phyloP scores from a whole-genome alignment of 2,329 filamentous ascomycete genomes.

The Colletotrichum sp. region DNA sequence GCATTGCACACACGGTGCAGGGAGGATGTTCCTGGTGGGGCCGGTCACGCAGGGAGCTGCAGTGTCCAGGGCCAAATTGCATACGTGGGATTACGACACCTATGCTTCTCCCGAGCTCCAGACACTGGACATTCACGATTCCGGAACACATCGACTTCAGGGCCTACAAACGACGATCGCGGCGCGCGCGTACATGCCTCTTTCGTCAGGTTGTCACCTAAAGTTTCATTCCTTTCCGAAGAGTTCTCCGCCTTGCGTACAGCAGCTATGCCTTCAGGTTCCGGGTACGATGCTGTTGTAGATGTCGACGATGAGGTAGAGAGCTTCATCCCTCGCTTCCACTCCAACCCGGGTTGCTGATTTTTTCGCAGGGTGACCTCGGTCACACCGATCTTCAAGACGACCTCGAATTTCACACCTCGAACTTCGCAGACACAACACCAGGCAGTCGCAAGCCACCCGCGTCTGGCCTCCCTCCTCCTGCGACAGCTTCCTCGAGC shows the following conservation, averaged over 20 bases:
- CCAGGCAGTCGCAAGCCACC: constrained; percentile 51
- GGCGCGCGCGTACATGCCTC: neutral
- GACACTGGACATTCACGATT: constrained; percentile 21
- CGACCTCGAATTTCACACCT: constrained; percentile 98
- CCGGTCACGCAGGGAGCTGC: neutral
- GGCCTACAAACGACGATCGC: neutral
- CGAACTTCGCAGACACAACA: constrained; percentile 74
- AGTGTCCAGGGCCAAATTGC: neutral
- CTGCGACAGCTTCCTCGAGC: constrained; percentile 55
- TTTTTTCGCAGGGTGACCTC: constrained; percentile 78
- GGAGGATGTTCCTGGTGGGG: neutral
- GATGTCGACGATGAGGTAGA: constrained; percentile 93
- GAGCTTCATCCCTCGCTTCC: neutral
- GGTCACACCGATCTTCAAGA: constrained; percentile 98
- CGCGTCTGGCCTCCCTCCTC: constrained; percentile 57
- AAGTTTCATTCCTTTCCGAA: neutral
- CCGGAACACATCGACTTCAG: neutral
- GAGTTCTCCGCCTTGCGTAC: neutral
- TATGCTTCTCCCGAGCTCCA: constrained; percentile 23
- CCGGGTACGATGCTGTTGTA: constrained; percentile 89
- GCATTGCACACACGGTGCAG: neutral
- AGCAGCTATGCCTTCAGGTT: constrained; percentile 67
- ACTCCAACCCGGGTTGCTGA: neutral
- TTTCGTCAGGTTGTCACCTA: neutral
- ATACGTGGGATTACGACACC: constrained; percentile 34